Percentiles rank a stretch among this genome's conserved stretches.
phyloP scores from a whole-genome alignment of 108 stramenopile species.

The Nitzschia sp. region DNA sequence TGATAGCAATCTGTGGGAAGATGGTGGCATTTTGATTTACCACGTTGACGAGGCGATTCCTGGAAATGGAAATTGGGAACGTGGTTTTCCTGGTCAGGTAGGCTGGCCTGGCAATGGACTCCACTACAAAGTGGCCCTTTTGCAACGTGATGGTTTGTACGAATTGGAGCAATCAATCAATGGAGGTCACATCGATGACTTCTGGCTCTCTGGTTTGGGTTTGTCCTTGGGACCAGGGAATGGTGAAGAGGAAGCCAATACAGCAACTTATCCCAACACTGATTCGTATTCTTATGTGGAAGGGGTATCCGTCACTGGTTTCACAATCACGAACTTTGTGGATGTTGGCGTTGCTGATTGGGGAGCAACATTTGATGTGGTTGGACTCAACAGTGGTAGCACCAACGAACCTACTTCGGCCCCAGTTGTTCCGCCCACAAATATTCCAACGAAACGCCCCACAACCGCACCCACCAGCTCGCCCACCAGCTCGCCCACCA shows the following conservation, averaged over 20 bases:
- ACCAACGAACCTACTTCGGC: constrained; percentile 1
- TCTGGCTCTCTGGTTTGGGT: constrained; percentile 21
- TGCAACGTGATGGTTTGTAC: constrained; percentile 72
- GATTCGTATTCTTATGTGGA: constrained; percentile 40
- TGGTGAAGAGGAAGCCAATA: constrained; percentile 10
- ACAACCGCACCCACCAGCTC: not conserved
- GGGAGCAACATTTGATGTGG: not conserved
- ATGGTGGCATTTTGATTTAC: constrained; percentile 61
- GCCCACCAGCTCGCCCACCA: not conserved
- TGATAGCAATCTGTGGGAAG: constrained; percentile 35
- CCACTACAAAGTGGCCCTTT: constrained; percentile 73
- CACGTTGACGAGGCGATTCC: constrained; percentile 54
- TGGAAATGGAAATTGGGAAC: constrained; percentile 19
- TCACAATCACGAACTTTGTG: constrained; percentile 20
- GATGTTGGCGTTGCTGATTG: not conserved
- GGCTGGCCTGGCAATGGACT: constrained; percentile 58
- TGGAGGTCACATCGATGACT: constrained; percentile 29
- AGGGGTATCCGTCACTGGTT: constrained; percentile 25
- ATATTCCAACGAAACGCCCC: not conserved
- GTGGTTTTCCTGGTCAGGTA: constrained; percentile 51
- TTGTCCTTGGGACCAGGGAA: constrained; percentile 30
- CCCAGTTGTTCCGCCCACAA: not conserved
- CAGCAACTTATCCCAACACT: constrained; percentile 42
- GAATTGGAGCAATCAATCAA: constrained; percentile 58
- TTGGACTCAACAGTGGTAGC: not conserved